phyloP scores from a whole-genome alignment of 2,329 filamentous ascomycete genomes.

The Akanthomyces muscarius region DNA sequence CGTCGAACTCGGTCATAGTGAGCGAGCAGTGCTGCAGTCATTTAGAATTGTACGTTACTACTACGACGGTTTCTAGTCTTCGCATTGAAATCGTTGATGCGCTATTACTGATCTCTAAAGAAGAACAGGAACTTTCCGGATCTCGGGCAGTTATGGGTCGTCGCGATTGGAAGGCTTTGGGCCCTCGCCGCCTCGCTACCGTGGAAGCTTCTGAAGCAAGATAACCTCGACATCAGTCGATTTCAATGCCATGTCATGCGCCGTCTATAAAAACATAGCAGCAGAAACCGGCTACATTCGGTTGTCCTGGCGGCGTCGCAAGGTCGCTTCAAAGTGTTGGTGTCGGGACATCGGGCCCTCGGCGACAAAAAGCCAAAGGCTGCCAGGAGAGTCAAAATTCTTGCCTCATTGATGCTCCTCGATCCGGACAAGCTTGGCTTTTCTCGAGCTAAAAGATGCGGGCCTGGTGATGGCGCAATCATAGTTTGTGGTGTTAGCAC shows the following conservation, averaged over 20 bases:
- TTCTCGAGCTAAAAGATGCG: not conserved
- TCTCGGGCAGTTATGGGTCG: not conserved
- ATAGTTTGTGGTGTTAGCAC: not conserved
- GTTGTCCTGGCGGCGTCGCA: not conserved
- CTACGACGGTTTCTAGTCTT: no score
- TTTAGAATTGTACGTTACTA: no score
- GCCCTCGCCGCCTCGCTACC: not conserved
- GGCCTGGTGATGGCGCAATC: constrained; percentile 1
- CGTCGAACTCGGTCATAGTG: no score
- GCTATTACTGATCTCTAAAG: not conserved
- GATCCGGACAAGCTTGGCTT: not conserved
- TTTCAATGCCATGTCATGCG: no score
- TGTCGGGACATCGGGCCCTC: not conserved
- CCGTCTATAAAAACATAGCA: not conserved
- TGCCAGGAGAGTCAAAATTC: not conserved
- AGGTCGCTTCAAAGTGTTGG: not conserved
- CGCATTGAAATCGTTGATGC: no score
- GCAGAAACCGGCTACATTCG: not conserved
- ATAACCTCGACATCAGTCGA: not conserved
- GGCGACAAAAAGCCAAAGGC: not conserved
- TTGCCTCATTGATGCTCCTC: not conserved
- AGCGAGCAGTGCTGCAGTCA: no score
- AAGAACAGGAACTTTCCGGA: not conserved
- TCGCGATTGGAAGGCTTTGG: no score
- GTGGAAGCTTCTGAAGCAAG: not conserved